Evolutionary conservation across 2,329 filamentous ascomycete species (phyloP), one percentile per base, ranked within the genome.

Genomic region (Aureobasidium mangrovei): DNA sequence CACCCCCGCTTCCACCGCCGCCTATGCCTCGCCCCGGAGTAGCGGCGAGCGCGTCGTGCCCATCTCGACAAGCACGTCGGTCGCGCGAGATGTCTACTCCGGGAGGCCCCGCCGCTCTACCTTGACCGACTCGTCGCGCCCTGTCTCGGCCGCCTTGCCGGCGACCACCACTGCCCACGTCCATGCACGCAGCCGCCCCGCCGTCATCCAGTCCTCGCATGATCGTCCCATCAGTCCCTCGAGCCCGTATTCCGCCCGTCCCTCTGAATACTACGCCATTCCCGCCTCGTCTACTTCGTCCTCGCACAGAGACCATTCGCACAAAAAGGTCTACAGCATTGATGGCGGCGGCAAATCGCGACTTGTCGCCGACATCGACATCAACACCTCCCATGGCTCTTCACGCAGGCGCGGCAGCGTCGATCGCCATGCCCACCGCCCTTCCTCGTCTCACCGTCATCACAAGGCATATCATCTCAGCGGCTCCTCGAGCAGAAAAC

Each of bases 281-380:
- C 68, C 71, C 6, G 58, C 61, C 4, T 59, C 64, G 4, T 63
- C 65, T 12, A 53, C 56, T 28, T 18, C 46, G 7, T 56, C 61
- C 6, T 58, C 64, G 27, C 63, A 64, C 32, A 59, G 61, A 5
- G 67, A 70, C 31, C 72, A 75, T 58, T 75, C 73, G 62, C 72
- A 75, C 59, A 75, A 74, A 62, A 74, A 74, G 60, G 65, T 76
- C 27, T 77, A 77, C 63, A 74, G 71, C 57, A 70, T 77, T 8
- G 73, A 75, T 49, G 71, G 75, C 54, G 68, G 67, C 18, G 59
- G 56, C 44, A 69, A 68, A 57, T 56, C 58, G n/a, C 39, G 55
- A 18, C 60, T 70, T 12, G 65, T 69, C n/a, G 67, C 66, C 40
- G 65, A 69, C 52, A 62, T 67, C 52, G 67, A 67, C 55, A 67